A percentile compares a stretch with the other conserved stretches of the same genome.
phyloP scores from a whole-genome alignment of 164 flowering plant species.

The Nelumbo lutea region DNA sequence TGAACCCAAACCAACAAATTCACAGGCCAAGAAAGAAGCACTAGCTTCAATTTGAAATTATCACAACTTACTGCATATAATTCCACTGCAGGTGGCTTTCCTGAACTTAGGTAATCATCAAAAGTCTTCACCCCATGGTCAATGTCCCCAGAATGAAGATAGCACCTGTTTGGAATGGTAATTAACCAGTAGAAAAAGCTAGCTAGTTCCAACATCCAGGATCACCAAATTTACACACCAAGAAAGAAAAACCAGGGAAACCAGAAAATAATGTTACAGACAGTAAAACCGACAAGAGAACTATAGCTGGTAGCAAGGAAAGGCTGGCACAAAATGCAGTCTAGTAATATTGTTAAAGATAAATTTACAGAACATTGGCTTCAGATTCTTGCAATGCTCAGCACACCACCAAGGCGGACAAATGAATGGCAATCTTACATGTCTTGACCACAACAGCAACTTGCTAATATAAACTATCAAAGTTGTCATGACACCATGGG shows the following conservation, averaged over 20 bases:
- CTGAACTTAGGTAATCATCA: conserved; percentile 61
- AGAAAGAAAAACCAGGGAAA: conserved; percentile 1
- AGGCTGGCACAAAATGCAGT: background rate
- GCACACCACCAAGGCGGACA: background rate
- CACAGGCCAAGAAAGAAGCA: no score
- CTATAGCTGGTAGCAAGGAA: background rate
- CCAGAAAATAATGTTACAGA: background rate
- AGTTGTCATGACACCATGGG: no score
- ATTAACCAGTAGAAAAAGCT: conserved; percentile 3
- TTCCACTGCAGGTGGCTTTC: conserved; percentile 49
- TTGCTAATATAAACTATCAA: no score
- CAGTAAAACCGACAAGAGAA: background rate
- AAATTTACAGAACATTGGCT: no score
- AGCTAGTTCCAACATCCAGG: background rate
- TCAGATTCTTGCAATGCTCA: background rate
- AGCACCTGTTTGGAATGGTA: conserved; percentile 49
- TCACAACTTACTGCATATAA: conserved; percentile 58
- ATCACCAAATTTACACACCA: background rate
- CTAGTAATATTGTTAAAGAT: background rate
- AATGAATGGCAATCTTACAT: background rate
- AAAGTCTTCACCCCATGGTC: conserved; percentile 63
- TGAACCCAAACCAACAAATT: no score
- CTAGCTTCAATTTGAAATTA: no score
- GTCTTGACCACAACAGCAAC: background rate
- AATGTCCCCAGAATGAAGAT: conserved; percentile 65